Conservation (phyloP, 2,329 filamentous ascomycete genomes). For the Microdochium nivale region DNA sequence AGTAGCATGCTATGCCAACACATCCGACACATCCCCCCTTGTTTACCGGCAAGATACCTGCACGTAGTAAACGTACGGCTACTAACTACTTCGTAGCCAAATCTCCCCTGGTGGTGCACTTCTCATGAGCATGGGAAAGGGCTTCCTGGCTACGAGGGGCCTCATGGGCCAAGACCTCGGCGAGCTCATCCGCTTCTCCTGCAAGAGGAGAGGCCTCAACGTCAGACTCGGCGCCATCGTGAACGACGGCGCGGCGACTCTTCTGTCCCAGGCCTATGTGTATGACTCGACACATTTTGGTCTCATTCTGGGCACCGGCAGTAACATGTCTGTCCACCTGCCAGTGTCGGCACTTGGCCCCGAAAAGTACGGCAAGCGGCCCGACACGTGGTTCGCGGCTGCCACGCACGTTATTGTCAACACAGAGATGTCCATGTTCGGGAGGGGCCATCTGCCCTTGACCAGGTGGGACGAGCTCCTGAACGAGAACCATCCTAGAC, state of each 20-base stretch:
- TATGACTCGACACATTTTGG: constrained; percentile 51
- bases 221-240: constrained; percentile 52
- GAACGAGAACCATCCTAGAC: constrained; percentile 34
- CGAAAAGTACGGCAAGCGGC: constrained; percentile 47
- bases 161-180: constrained; percentile 52
- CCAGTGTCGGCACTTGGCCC: constrained; percentile 47
- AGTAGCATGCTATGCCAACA: no score
- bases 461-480: constrained; percentile 53
- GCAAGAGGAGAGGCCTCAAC: constrained; percentile 38
- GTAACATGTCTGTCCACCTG: constrained; percentile 58
- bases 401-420: constrained; percentile 59
- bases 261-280: constrained; percentile 55
- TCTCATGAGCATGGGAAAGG: constrained; percentile 57
- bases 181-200: constrained; percentile 46
- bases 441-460: constrained; percentile 45
- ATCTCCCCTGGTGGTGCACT: constrained; percentile 52
- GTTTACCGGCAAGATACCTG: no score
- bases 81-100: constrained; percentile 38
- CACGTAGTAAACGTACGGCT: constrained; percentile 8
- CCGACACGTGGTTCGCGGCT: constrained; percentile 44
- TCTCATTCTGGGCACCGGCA: constrained; percentile 58
- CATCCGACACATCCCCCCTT: no score
- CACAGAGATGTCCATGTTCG: constrained; percentile 61
- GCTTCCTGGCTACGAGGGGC: constrained; percentile 50
- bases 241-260: constrained; percentile 59